Base-by-base conservation (phyloP, 2,329 filamentous ascomycete genomes). In the Blumeria hordei region DNA sequence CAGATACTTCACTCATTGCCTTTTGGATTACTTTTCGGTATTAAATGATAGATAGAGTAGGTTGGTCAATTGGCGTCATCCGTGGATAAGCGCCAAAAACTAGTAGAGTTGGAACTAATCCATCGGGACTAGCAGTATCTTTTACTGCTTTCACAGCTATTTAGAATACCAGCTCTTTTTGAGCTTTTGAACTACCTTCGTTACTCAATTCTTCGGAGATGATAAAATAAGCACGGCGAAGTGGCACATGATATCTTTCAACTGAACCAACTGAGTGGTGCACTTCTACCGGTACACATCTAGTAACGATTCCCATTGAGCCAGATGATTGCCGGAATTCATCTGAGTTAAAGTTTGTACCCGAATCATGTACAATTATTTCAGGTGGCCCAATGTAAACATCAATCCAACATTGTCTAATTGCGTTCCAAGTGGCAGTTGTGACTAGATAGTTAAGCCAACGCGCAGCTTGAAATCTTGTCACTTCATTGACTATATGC, bases 1-100 rank as follows among this genome's bases (percentile, higher is more conserved):
- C n/a, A 3, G 39, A 16, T 16, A 58, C 21, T 49, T 58, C 52
- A 1, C 36, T 44, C 44, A 55, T 57, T 10, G 55, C 57, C 21
- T 57, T 57, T 32, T 52, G 47, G 18, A 57, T 28, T 7, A 54
- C 50, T 7, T 16, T 37, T 47, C 50, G 35, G 8, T 43, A 5
- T 53, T 55, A 32, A 7, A 6, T 33, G 34, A 43, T 37, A 2
- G 39, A 39, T 34, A 33, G 32, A 18, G 33, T 12, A 12, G 33
- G 28, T 49, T 18, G 28, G 18, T 41, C 36, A 14, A 28, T 21
- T 36, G 18, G 6, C 21, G 21, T 10, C 35, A 54, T 54, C 28
- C 21, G 34, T 6, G 52, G 52, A 33, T 21, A 54, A 28, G 52
- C 21, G 12, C 52, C 52, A 28, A 14, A 43, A 11, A 43, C 52